Evolutionary conservation across 2,329 filamentous ascomycete species (phyloP).

Genomic region (Colletotrichum sansevieriae): DNA sequence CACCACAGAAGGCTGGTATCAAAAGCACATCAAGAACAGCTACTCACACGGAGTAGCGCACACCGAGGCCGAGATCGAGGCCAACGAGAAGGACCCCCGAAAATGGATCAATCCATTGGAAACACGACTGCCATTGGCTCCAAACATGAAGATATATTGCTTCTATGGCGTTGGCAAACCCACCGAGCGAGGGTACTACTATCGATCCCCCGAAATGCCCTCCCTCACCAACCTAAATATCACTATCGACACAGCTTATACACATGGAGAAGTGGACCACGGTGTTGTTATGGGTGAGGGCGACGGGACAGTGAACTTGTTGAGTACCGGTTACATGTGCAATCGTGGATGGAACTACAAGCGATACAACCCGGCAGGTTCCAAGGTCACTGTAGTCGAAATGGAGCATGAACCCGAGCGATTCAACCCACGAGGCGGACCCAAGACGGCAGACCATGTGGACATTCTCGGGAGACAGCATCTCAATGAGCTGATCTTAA

Average conservation of each 20-base stretch:
- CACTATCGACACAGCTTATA: constrained; percentile 77
- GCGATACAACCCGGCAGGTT: constrained; percentile 89
- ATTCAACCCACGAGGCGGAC: constrained; percentile 84
- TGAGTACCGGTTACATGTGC: constrained; percentile 97
- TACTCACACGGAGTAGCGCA: constrained; percentile 93
- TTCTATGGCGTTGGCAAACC: constrained; percentile 97
- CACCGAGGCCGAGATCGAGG: constrained; percentile 82
- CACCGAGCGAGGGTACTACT: constrained; percentile 93
- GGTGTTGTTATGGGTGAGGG: constrained; percentile 97
- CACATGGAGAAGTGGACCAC: constrained; percentile 76
- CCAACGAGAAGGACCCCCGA: constrained; percentile 78
- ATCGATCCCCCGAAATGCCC: constrained; percentile 77
- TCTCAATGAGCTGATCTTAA: constrained; percentile 90
- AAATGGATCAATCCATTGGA: constrained; percentile 98
- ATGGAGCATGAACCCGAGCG: constrained; percentile 97
- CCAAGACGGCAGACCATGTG: constrained; percentile 88
- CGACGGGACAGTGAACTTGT: constrained; percentile 93
- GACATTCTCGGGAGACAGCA: constrained; percentile 92
- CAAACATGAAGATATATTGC: constrained; percentile 93
- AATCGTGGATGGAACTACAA: constrained; percentile 94
- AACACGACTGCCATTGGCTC: constrained; percentile 86
- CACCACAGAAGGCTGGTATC: constrained; percentile 88
- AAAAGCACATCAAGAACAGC: constrained; percentile 75
- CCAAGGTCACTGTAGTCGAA: constrained; percentile 87
- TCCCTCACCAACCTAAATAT: constrained; percentile 77